Evolutionary conservation across 805 yeast genomes (phyloP).

Genomic region (Hermanozyma aechmeae): DNA sequence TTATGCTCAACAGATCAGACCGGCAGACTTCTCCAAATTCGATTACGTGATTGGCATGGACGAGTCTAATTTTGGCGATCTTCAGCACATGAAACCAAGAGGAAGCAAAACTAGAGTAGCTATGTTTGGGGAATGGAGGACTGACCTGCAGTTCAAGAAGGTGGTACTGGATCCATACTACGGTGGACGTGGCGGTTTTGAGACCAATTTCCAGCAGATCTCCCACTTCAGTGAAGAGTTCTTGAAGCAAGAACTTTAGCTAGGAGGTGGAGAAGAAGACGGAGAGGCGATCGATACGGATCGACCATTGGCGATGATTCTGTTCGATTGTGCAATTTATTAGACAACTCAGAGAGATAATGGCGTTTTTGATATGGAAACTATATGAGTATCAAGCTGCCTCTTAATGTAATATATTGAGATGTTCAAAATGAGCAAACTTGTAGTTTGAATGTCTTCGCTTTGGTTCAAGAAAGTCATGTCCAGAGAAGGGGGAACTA

Average conservation of each 20-base stretch:
- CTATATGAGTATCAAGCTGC: too few relatives aligned
- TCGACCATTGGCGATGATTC: too few relatives aligned
- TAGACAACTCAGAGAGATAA: too few relatives aligned
- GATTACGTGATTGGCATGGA: slow-evolving; percentile 72
- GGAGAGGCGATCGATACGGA: too few relatives aligned
- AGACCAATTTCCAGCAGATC: slow-evolving; percentile 66
- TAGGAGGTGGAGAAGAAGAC: too few relatives aligned
- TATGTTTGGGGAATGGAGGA: slow-evolving; percentile 78
- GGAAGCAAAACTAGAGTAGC: slow-evolving; percentile 39
- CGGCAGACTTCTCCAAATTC: slow-evolving; percentile 43
- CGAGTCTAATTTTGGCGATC: slow-evolving; percentile 43
- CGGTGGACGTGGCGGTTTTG: slow-evolving; percentile 81
- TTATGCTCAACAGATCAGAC: slow-evolving; percentile 56
- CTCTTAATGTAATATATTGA: too few relatives aligned
- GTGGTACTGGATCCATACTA: slow-evolving; percentile 89
- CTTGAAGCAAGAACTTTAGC: slow-evolving; percentile 41
- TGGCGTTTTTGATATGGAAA: too few relatives aligned
- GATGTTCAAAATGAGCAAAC: too few relatives aligned
- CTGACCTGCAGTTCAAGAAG: slow-evolving; percentile 35
- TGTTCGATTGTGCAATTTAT: too few relatives aligned
- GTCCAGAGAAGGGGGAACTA: too few relatives aligned
- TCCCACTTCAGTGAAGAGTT: slow-evolving; percentile 68
- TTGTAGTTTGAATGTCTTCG: too few relatives aligned
- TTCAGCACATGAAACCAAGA: slow-evolving; percentile 45
- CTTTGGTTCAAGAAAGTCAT: too few relatives aligned